phyloP scores from a whole-genome alignment of 2,329 filamentous ascomycete species.

The Sphaerulina vaccinii region DNA sequence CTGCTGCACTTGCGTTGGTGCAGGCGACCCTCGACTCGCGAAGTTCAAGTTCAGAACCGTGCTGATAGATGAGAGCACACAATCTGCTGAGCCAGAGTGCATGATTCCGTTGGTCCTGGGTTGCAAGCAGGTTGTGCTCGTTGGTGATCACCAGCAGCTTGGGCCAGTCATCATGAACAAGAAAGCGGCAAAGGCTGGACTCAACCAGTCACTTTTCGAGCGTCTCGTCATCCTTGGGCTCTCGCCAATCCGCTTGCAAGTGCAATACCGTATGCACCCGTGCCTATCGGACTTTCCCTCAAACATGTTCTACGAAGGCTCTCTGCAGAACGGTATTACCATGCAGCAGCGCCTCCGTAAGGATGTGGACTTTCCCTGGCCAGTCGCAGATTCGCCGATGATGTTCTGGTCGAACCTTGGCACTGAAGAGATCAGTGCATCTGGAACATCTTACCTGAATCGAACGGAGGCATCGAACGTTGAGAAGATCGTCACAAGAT shows the following conservation, averaged over 20 bases:
- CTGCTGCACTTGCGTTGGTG: constrained; percentile 97
- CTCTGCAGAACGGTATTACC: constrained; percentile 93
- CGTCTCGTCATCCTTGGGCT: constrained; percentile 89
- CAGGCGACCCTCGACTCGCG: constrained; percentile 87
- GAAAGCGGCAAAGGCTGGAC: constrained; percentile 94
- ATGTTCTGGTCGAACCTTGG: constrained; percentile 99
- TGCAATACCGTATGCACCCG: constrained; percentile 98
- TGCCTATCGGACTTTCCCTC: constrained; percentile 96
- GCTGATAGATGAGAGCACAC: constrained; percentile 95
- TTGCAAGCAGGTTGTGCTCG: constrained; percentile 98
- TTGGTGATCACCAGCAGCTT: constrained; percentile 96
- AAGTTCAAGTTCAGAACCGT: constrained; percentile 99
- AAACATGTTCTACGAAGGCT: constrained; percentile 99
- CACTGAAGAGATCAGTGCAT: constrained; percentile 96
- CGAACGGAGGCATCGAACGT: constrained; percentile 96
- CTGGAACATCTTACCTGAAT: constrained; percentile 96
- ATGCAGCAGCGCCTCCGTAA: constrained; percentile 82
- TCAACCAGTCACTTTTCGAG: constrained; percentile 98
- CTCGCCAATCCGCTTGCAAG: constrained; percentile 87
- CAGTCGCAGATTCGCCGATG: constrained; percentile 90
- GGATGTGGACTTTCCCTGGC: constrained; percentile 98
- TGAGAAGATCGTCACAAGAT: constrained; percentile 96
- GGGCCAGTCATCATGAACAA: constrained; percentile 99
- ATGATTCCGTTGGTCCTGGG: constrained; percentile 97
- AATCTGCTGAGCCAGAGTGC: constrained; percentile 96